phyloP scores from a whole-genome alignment of 2,329 filamentous ascomycete genomes.

The Epichloe sylvatica region DNA sequence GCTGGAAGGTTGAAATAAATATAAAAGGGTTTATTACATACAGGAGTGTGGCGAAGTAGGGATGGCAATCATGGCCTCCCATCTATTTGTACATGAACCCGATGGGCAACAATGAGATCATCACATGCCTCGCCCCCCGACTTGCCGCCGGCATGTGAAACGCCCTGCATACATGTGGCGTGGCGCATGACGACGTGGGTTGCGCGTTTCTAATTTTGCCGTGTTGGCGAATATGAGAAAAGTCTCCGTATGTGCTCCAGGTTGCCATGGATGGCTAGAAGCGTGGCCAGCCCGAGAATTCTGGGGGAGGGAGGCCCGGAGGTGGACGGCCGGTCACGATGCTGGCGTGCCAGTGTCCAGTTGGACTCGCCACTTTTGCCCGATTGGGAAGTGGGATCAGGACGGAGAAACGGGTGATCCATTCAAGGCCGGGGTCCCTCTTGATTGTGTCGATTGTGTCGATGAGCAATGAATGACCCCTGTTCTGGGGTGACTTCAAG shows the following conservation, averaged over 20 bases:
- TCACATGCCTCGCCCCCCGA: neutral
- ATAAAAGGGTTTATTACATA: too few relatives aligned
- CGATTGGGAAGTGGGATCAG: neutral
- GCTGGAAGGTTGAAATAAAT: too few relatives aligned
- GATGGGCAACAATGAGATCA: neutral
- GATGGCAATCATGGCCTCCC: neutral
- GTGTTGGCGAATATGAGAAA: neutral
- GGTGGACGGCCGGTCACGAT: neutral
- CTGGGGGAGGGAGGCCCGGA: neutral
- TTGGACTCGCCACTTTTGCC: slow-evolving; percentile 4
- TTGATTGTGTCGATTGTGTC: too few relatives aligned
- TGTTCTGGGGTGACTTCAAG: too few relatives aligned
- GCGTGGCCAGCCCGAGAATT: neutral
- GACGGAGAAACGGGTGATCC: too few relatives aligned
- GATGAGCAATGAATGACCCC: too few relatives aligned
- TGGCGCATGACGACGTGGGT: neutral
- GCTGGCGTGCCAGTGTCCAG: neutral
- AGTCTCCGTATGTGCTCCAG: neutral
- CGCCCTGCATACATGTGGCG: neutral
- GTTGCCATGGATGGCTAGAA: neutral
- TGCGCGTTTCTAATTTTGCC: neutral
- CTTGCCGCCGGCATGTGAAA: neutral
- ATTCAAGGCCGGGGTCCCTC: too few relatives aligned
- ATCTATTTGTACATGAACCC: neutral
- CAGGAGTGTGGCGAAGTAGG: too few relatives aligned